Percentiles rank a stretch among this genome's conserved stretches.
phyloP scores from a whole-genome alignment of 345 rosid genomes.

The Brassica incana region DNA sequence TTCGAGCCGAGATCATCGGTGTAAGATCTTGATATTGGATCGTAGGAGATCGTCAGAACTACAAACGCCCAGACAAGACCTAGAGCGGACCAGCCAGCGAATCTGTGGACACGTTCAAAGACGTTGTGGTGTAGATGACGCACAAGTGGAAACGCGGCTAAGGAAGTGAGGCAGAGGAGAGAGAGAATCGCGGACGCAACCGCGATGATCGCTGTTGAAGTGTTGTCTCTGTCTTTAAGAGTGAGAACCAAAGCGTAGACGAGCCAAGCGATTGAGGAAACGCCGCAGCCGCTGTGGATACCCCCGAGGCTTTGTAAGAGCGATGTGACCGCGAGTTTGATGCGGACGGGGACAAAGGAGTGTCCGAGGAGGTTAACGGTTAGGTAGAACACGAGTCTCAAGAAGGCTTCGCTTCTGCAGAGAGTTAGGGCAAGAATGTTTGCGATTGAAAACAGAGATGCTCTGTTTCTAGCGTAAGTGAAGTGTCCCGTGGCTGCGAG shows the following conservation, averaged over 20 bases:
- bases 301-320: constrained; percentile 79
- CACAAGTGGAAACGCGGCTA: constrained; percentile 74
- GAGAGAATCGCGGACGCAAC: constrained; percentile 59
- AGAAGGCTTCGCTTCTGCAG: constrained; percentile 73
- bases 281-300: constrained; percentile 75
- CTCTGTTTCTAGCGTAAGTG: constrained; percentile 63
- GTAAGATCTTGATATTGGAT: constrained; percentile 59
- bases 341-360: constrained; percentile 53
- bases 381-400: constrained; percentile 61
- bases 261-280: constrained; percentile 77
- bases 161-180: constrained; percentile 57
- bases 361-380: constrained; percentile 57
- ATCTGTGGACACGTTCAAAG: constrained; percentile 72
- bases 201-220: constrained; percentile 57
- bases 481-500: constrained; percentile 65
- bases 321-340: constrained; percentile 66
- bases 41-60: constrained; percentile 57
- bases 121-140: constrained; percentile 84
- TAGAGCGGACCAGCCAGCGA: constrained; percentile 74
- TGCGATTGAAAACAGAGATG: constrained; percentile 64
- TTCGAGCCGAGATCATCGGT: constrained; percentile 44
- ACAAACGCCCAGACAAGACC: constrained; percentile 71
- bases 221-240: constrained; percentile 52
- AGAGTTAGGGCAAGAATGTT: constrained; percentile 71
- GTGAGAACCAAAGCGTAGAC: constrained; percentile 58